These are phyloP conservation scores for Chaetomiaceae sp. DNA, from an alignment of 2,329 filamentous ascomycete genomes.

Conservation along the genomic window DNA sequence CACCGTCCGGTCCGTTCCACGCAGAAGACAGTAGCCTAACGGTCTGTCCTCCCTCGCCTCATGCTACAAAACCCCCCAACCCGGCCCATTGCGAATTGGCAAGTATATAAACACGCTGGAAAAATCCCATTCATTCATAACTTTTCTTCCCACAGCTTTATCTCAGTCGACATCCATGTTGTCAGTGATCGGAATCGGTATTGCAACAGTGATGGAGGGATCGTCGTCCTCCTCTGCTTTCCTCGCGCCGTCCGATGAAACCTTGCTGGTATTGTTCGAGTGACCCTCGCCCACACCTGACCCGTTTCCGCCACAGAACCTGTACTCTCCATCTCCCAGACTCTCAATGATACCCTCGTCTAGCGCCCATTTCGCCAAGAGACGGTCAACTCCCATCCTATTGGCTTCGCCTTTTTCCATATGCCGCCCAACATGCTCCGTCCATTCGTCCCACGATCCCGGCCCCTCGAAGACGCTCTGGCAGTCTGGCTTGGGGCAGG, in stretches of 20 bases:
- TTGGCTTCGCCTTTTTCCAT: constrained; percentile 69
- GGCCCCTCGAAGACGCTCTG: constrained; percentile 64
- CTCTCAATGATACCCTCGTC: constrained; percentile 60
- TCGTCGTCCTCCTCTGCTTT: constrained; percentile 26
- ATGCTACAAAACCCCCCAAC: too few species aligned
- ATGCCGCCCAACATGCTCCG: constrained; percentile 87
- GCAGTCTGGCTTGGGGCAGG: constrained; percentile 70
- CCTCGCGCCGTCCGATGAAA: constrained; percentile 18
- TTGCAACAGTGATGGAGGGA: constrained; percentile 29
- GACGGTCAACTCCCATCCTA: constrained; percentile 52
- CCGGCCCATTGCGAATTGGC: too few species aligned
- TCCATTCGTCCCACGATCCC: constrained; percentile 81
- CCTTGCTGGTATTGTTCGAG: constrained; percentile 6
- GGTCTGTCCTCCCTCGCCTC: too few species aligned
- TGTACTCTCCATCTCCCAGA: constrained; percentile 53
- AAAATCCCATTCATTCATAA: not conserved
- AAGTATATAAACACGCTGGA: not conserved
- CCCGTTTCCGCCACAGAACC: constrained; percentile 44
- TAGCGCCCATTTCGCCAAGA: constrained; percentile 59
- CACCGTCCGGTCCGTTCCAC: too few species aligned
- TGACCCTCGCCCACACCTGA: constrained; percentile 18
- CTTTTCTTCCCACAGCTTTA: not conserved
- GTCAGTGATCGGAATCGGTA: constrained; percentile 19
- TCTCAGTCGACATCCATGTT: constrained; percentile 27
- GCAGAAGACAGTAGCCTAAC: too few species aligned